Conservation (phyloP, 768 basidiomycete species). For the Agaricus blazei region DNA sequence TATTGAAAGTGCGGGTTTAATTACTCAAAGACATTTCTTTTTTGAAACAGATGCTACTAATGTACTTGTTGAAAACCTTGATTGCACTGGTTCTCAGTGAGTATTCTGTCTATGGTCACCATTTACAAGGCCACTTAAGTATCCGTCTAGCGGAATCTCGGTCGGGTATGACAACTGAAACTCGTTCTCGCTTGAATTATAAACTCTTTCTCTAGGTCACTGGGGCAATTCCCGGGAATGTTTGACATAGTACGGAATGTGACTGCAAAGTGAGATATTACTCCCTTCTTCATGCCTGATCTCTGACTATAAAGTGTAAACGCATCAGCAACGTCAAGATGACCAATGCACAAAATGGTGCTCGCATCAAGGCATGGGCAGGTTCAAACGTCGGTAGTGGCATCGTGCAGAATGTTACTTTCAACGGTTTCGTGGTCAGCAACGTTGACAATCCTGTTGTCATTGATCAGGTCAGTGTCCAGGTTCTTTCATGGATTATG, state of each 20-base stretch:
- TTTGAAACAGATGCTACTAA: constrained; percentile 38
- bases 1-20: neutral
- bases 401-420: constrained; percentile 53
- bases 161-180: constrained; percentile 28
- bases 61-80: constrained; percentile 48
- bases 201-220: constrained; percentile 31
- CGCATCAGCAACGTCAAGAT: constrained; percentile 46
- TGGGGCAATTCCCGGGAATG: constrained; percentile 48
- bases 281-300: neutral
- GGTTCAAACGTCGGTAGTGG: constrained; percentile 55
- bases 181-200: neutral
- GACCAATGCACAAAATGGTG: constrained; percentile 61
- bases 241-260: constrained; percentile 64
- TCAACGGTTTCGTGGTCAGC: constrained; percentile 43
- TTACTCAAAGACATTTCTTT: neutral
- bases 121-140: neutral
- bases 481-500: neutral
- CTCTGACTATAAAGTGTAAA: neutral
- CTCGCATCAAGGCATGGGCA: constrained; percentile 65
- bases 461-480: constrained; percentile 42
- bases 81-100: constrained; percentile 57
- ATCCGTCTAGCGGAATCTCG: constrained; percentile 42
- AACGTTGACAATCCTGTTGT: constrained; percentile 57
- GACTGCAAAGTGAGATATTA: constrained; percentile 33
- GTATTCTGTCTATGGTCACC: constrained; percentile 11